A percentile compares a stretch with the other conserved stretches of the same genome.
phyloP scores from a whole-genome alignment of 2,329 filamentous ascomycete genomes.

The Fusarium nygamai region DNA sequence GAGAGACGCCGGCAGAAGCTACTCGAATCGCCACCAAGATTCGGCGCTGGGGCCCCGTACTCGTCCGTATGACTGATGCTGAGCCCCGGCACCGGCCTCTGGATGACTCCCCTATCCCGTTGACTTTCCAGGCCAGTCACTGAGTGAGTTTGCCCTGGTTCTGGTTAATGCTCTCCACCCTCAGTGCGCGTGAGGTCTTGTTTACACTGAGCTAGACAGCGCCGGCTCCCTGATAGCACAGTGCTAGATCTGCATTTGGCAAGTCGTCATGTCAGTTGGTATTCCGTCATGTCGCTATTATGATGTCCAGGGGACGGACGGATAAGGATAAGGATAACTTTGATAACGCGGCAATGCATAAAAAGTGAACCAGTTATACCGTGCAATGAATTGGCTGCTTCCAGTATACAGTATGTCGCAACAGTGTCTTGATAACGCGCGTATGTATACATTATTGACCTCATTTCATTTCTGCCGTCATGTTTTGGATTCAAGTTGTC shows the following conservation, averaged over 20 bases:
- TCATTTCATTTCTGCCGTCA: constrained; percentile 21
- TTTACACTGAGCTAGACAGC: constrained; percentile 20
- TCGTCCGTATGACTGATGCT: constrained; percentile 27
- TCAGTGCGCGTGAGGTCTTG: constrained; percentile 25
- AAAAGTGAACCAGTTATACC: constrained; percentile 8
- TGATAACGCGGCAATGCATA: constrained; percentile 12
- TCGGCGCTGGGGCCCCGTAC: constrained; percentile 34
- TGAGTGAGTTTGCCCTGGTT: background rate
- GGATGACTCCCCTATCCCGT: constrained; percentile 29
- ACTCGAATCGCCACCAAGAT: constrained; percentile 37
- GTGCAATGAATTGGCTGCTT: constrained; percentile 10
- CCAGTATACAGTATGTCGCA: constrained; percentile 15
- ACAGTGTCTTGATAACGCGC: constrained; percentile 24
- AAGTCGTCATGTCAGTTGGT: constrained; percentile 37
- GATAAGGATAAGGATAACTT: background rate
- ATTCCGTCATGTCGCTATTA: constrained; percentile 29
- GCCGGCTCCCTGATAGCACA: constrained; percentile 17
- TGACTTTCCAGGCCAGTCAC: background rate
- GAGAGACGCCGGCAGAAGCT: constrained; percentile 30
- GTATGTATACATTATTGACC: background rate
- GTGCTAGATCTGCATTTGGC: constrained; percentile 16
- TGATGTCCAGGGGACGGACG: constrained; percentile 1
- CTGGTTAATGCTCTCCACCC: constrained; percentile 15
- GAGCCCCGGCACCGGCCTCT: constrained; percentile 34
- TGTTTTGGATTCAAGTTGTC: constrained; percentile 29